Evolutionary conservation across 306 rosid species (phyloP).

Genomic region (Rosa chinensis): DNA sequence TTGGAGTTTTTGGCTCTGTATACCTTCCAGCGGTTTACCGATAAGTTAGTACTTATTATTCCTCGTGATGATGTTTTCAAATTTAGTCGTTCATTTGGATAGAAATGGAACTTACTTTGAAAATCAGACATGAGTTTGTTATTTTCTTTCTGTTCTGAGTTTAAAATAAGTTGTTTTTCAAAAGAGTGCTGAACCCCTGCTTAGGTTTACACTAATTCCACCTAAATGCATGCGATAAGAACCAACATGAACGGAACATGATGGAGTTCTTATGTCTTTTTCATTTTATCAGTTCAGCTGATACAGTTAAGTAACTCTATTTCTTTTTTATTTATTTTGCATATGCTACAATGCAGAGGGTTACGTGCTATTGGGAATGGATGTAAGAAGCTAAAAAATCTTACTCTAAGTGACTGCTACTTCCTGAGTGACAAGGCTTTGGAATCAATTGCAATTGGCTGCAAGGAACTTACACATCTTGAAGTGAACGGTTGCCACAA

Average conservation of each 20-base stretch:
- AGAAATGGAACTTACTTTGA: not conserved
- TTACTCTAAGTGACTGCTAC: conserved; percentile 85
- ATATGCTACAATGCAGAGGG: conserved; percentile 57
- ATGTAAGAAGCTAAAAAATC: conserved; percentile 82
- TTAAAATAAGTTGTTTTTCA: not conserved
- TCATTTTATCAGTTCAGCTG: conserved; percentile 4
- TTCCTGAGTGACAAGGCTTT: conserved; percentile 82
- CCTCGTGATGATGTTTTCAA: not conserved
- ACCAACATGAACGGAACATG: not conserved
- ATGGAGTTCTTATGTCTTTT: not conserved
- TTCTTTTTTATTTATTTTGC: conserved; percentile 2
- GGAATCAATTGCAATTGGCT: conserved; percentile 91
- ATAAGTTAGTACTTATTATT: conserved; percentile 49
- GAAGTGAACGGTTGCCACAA: conserved; percentile 97
- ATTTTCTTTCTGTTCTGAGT: not conserved
- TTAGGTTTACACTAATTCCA: not conserved
- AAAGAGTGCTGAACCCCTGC: not conserved
- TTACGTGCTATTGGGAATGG: conserved; percentile 74
- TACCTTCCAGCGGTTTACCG: conserved; percentile 85
- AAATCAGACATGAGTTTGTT: not conserved
- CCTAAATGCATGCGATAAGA: not conserved
- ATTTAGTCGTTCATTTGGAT: not conserved
- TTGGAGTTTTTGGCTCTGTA: conserved; percentile 74
- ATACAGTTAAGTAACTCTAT: conserved; percentile 1
- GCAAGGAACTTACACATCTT: conserved; percentile 87